Percentiles rank a stretch among this genome's conserved stretches.
Conservation (phyloP, 225 moss, liverwort and hornwort genomes). For the Ulota crispa region DNA sequence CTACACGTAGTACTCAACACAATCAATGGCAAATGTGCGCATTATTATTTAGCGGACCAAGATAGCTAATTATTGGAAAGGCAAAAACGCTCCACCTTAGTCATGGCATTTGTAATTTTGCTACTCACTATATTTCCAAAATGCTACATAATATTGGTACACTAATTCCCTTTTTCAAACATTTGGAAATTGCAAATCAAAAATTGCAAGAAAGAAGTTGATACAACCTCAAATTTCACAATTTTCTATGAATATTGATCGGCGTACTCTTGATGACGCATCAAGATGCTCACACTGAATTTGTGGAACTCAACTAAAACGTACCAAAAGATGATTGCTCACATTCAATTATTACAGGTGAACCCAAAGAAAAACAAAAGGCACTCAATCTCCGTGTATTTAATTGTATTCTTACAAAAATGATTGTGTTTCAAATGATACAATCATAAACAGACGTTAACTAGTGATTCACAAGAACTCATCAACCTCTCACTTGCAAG, state of each 20-base stretch:
- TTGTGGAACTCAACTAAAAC: neutral
- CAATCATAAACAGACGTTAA: neutral
- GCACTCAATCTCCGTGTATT: neutral
- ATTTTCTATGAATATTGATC: neutral
- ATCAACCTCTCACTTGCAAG: neutral
- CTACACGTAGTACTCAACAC: neutral
- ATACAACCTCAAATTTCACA: neutral
- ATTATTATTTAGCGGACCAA: neutral
- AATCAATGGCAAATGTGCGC: constrained; percentile 7
- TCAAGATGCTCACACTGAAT: neutral
- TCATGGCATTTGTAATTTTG: neutral
- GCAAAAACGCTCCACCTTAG: neutral
- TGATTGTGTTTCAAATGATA: neutral
- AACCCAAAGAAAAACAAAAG: neutral
- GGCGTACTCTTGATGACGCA: neutral
- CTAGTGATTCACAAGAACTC: neutral
- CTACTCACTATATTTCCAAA: neutral
- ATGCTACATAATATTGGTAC: neutral
- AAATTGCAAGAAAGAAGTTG: neutral
- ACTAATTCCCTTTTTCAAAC: neutral
- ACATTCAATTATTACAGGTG: neutral
- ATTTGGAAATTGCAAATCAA: neutral
- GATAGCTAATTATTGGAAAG: neutral
- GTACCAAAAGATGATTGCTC: neutral
- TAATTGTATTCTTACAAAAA: neutral